Evolutionary conservation across 331 rosid species (phyloP), one percentile per base, ranked within the genome.

Genomic region (Pyracantha coccinea): DNA sequence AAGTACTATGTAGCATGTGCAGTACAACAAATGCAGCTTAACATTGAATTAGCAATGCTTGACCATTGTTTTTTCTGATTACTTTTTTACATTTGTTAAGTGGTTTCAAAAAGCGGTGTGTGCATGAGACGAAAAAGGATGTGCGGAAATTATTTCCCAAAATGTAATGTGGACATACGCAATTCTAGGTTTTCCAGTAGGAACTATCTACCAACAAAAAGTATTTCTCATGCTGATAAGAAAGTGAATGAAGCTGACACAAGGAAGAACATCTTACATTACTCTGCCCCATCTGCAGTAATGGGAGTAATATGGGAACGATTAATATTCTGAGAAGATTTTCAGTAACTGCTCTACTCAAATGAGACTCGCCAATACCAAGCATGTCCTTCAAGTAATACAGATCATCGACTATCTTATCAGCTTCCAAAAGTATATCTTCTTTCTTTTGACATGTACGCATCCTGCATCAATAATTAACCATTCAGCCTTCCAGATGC

Each of bases 361-460:
- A 83, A 60, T 62, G 54, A 63, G 82, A 77, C 75, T 88, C 80
- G 28, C 89, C 91, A 6, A 86, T 79, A 73, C 59, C 78, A 59
- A 90, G 87, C 32, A 88, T 87, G 84, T 88, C 97, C 77, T 88
- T 90, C 7, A 92, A 78, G 88, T 88, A 92, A 83, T 92, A 92
- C 61, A 92, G 75, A 78, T 90, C 90, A 71, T 88, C 94, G n/a
- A 78, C 64, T 71, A 92, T 73, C 75, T 88, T 87, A 65, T 92
- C 92, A 68, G 91, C 81, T 82, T 87, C 92, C 71, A 85, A 77
- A 77, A 85, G 80, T 52, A 92, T 68, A 35, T 83, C 87, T 41
- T 83, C 75, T 74, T 85, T 85, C 73, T 83, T 84, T 75, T 82
- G 81, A 55, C 73, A 29, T 60, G 61, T 73, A 75, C 79, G 78